Evolutionary conservation across 176 grass and related monocot species (phyloP).

Genomic region (Oryza nivara): DNA sequence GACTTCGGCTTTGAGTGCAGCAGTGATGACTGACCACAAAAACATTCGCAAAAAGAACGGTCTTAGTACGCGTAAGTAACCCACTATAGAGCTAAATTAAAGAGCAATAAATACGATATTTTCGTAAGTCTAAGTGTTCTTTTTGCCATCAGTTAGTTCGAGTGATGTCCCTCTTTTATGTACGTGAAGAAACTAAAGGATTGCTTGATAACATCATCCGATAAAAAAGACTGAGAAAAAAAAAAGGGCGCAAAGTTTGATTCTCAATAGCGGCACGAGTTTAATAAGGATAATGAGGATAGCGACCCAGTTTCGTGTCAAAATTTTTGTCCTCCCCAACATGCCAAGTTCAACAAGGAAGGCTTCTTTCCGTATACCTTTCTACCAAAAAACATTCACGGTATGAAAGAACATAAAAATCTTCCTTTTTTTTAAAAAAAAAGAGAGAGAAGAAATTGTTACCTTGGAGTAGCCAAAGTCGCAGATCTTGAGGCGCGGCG

Average conservation of each 20-base stretch:
- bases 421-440: not conserved
- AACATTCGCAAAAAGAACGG: constrained; percentile 39
- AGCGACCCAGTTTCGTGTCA: constrained; percentile 47
- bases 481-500: constrained; percentile 90
- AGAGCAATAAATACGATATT: not conserved
- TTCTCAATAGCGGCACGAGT: constrained; percentile 32
- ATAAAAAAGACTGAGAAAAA: not conserved
- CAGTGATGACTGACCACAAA: constrained; percentile 58
- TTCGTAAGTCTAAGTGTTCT: not conserved
- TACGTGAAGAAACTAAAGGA: not conserved
- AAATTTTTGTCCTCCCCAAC: constrained; percentile 48
- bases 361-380: not conserved
- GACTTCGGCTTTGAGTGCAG: constrained; percentile 82
- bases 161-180: not conserved
- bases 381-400: not conserved
- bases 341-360: constrained; percentile 36
- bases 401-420: not conserved
- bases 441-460: not conserved
- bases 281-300: constrained; percentile 30
- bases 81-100: not conserved
- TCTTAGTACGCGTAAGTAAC: not conserved
- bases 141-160: not conserved
- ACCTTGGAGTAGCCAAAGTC: constrained; percentile 99
- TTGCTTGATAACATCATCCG: not conserved
- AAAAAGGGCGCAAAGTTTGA: not conserved